A percentile compares a stretch with the other conserved stretches of the same genome.
Conservation (phyloP, 768 basidiomycete genomes). For the Leucocoprinus sp. region DNA sequence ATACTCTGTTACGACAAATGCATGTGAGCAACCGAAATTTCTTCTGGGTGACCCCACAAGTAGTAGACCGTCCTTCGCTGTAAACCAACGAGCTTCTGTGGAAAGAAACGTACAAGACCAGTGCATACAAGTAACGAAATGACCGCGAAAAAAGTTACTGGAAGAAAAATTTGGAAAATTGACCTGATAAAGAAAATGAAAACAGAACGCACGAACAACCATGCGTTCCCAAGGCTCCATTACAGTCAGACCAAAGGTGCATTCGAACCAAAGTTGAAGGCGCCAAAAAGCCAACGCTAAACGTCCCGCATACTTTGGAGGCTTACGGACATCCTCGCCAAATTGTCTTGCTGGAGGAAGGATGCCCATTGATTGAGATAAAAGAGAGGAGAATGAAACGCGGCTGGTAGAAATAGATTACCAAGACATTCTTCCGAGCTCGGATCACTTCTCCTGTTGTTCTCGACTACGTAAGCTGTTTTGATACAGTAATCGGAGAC, state of each 20-base stretch:
- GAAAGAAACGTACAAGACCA: constrained; percentile 37
- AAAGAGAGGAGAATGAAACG: too few relatives aligned
- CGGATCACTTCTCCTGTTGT: too few relatives aligned
- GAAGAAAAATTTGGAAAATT: neutral
- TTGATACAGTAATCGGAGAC: too few relatives aligned
- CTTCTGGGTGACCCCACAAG: constrained; percentile 39
- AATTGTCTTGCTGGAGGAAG: constrained; percentile 3
- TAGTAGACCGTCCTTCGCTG: constrained; percentile 38
- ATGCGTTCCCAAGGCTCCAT: constrained; percentile 49
- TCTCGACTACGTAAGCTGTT: too few relatives aligned
- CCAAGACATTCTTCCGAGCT: too few relatives aligned
- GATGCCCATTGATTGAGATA: too few relatives aligned
- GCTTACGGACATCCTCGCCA: constrained; percentile 9
- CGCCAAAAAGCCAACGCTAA: constrained; percentile 33
- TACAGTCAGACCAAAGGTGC: constrained; percentile 45
- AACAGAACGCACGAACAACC: constrained; percentile 27
- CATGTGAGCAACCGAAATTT: constrained; percentile 15
- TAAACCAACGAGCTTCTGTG: constrained; percentile 34
- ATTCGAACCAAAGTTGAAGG: constrained; percentile 42
- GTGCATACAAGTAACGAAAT: constrained; percentile 31
- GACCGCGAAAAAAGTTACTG: constrained; percentile 34
- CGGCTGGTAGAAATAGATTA: too few relatives aligned
- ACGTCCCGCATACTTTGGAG: neutral
- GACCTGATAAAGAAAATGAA: neutral
- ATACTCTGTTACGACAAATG: neutral